Conservation (phyloP, 2,329 filamentous ascomycete species). For the Penicillium digitatum region DNA sequence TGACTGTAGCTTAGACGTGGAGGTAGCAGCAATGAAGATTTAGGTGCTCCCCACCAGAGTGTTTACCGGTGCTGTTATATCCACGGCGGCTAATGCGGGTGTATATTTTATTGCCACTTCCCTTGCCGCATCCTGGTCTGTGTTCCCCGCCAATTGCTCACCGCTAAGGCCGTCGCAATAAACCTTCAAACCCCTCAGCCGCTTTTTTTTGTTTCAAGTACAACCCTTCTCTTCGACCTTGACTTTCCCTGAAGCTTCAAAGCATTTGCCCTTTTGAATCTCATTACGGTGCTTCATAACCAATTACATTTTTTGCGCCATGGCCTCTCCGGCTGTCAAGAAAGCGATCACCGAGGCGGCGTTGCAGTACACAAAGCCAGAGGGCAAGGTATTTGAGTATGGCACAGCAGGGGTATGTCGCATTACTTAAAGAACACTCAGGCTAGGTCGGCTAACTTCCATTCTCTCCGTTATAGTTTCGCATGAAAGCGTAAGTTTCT, state of each 20-base stretch:
- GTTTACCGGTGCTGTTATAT: conserved; percentile 4
- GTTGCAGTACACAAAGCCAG: conserved; percentile 48
- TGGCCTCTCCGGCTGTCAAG: conserved; percentile 43
- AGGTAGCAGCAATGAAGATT: conserved; percentile 1
- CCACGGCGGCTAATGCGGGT: conserved; percentile 7
- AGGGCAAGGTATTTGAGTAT: conserved; percentile 54
- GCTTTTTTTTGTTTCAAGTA: conserved; percentile 20
- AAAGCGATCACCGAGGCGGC: conserved; percentile 48
- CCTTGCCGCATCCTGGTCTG: not conserved
- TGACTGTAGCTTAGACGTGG: not conserved
- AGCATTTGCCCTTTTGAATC: not conserved
- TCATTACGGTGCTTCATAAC: not conserved
- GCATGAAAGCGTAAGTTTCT: conserved; percentile 62
- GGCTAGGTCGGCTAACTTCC: conserved; percentile 14
- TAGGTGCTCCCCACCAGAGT: not conserved
- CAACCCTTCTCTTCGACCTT: conserved; percentile 1
- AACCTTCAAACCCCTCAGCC: conserved; percentile 21
- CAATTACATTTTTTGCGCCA: conserved; percentile 24
- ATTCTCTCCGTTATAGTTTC: conserved; percentile 50
- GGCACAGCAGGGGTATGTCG: conserved; percentile 58
- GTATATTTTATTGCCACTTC: conserved; percentile 16
- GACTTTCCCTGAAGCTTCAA: not conserved
- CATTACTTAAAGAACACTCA: not conserved
- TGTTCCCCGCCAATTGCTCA: conserved; percentile 20
- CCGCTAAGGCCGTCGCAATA: conserved; percentile 27